Conservation (phyloP, 1,284 basidiomycete genomes). For the Boletellus deceptivus region DNA sequence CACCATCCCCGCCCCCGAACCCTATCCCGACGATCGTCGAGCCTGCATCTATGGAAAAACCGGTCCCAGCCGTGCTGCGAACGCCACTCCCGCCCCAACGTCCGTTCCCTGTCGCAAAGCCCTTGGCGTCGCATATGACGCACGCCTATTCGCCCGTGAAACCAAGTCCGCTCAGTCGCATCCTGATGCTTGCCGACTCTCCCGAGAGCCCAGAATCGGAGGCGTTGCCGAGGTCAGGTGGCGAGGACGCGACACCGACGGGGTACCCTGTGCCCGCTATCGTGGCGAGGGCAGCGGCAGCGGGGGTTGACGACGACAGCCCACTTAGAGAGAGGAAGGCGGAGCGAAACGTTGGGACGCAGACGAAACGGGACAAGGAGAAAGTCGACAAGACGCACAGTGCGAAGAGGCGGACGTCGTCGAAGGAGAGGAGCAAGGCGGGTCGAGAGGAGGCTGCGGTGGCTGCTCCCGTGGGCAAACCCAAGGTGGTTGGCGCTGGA, state of each 20-base stretch:
- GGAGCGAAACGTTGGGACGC: conserved; percentile 23
- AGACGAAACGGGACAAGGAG: conserved; percentile 15
- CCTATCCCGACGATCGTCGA: conserved; percentile 20
- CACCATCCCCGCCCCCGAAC: background rate
- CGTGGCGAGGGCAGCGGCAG: background rate
- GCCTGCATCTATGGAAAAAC: conserved; percentile 15
- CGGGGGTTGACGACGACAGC: conserved; percentile 26
- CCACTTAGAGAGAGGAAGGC: conserved; percentile 46
- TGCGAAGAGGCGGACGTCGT: conserved; percentile 26
- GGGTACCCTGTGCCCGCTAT: background rate
- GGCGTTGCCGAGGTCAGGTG: background rate
- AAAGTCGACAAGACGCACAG: conserved; percentile 20
- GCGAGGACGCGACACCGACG: conserved; percentile 7
- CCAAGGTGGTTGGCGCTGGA: conserved; percentile 26
- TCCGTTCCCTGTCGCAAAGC: conserved; percentile 68
- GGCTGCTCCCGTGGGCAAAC: conserved; percentile 14
- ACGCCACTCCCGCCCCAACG: conserved; percentile 34
- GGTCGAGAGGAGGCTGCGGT: conserved; percentile 23
- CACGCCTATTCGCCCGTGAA: conserved; percentile 77
- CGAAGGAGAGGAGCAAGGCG: conserved; percentile 44
- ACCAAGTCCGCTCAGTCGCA: conserved; percentile 73
- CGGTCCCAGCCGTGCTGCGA: conserved; percentile 19
- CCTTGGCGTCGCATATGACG: conserved; percentile 61
- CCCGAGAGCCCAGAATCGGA: conserved; percentile 44
- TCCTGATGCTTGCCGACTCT: conserved; percentile 65